Percentiles rank a stretch among this genome's conserved stretches.
phyloP scores from a whole-genome alignment of 495 filamentous ascomycete species.

The Emericellopsis terricola region DNA sequence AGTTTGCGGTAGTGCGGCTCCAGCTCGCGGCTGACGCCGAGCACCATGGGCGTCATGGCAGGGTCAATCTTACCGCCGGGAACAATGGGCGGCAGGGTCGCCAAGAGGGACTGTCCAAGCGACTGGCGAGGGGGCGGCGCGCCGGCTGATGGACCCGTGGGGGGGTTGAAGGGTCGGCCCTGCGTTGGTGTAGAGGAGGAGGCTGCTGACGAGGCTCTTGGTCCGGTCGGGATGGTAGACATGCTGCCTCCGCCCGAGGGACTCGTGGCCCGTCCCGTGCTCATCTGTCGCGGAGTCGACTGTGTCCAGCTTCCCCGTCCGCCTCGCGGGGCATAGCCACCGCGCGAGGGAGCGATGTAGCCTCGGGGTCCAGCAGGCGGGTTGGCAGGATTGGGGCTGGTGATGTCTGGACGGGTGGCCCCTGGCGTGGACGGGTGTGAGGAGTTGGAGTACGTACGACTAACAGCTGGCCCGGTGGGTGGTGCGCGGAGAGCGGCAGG shows the following conservation, averaged over 20 bases:
- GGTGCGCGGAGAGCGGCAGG: constrained; percentile 27
- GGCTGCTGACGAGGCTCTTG: constrained; percentile 14
- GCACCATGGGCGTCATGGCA: constrained; percentile 9
- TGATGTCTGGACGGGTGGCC: constrained; percentile 15
- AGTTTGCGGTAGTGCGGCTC: constrained; percentile 17
- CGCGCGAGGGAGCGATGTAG: constrained; percentile 17
- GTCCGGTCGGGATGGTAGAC: constrained; percentile 24
- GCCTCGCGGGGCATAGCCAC: constrained; percentile 18
- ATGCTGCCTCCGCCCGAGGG: no score
- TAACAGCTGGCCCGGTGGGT: constrained; percentile 25
- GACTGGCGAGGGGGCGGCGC: constrained; percentile 11
- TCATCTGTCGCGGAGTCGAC: constrained; percentile 15
- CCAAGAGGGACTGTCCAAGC: constrained; percentile 21
- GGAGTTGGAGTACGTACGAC: constrained; percentile 17
- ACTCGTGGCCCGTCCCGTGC: no score
- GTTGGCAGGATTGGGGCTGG: constrained; percentile 17
- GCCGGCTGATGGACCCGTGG: constrained; percentile 26
- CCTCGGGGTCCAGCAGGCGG: constrained; percentile 29
- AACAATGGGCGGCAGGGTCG: constrained; percentile 20
- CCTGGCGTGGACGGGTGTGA: constrained; percentile 10
- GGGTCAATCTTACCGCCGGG: constrained; percentile 26
- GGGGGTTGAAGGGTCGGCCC: constrained; percentile 27
- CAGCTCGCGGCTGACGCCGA: constrained; percentile 20
- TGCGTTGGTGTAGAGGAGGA: constrained; percentile 9
- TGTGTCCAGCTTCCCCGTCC: constrained; percentile 20